Percentiles rank a stretch among this genome's conserved stretches.
Evolutionary conservation across 2,329 filamentous ascomycete genomes (phyloP).

Genomic region (Amphichorda felina): DNA sequence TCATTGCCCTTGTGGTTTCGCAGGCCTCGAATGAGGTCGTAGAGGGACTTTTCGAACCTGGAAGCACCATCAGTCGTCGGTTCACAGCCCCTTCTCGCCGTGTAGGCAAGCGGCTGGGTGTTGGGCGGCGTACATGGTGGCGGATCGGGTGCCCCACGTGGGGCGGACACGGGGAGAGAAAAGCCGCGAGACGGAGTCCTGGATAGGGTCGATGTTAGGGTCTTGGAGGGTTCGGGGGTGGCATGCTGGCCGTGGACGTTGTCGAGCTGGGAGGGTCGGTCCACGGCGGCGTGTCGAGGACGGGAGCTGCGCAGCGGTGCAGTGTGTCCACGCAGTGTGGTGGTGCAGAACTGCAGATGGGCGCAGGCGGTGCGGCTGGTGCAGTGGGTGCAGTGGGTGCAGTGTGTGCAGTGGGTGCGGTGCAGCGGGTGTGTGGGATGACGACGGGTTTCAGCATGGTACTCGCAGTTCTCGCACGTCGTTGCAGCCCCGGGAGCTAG

Average conservation of each 20-base stretch:
- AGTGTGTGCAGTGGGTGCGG: too few relatives aligned
- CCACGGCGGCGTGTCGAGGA: too few relatives aligned
- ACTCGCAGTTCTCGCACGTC: too few relatives aligned
- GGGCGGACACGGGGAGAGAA: constrained; percentile 2
- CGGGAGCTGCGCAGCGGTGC: too few relatives aligned
- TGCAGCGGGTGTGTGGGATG: too few relatives aligned
- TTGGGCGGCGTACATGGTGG: constrained; percentile 3
- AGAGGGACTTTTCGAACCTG: constrained; percentile 98
- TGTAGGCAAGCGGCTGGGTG: too few relatives aligned
- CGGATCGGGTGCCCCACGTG: constrained; percentile 4
- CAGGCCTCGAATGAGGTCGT: constrained; percentile 94
- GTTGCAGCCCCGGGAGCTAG: not conserved
- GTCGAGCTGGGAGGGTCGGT: not conserved
- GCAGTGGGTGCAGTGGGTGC: too few relatives aligned
- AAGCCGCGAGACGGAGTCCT: not conserved
- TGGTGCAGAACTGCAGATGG: too few relatives aligned
- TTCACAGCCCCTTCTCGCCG: too few relatives aligned
- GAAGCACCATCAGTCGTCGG: not conserved
- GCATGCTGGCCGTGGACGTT: constrained; percentile 1
- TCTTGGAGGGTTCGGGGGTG: not conserved
- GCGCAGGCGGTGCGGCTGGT: too few relatives aligned
- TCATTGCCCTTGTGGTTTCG: constrained; percentile 93
- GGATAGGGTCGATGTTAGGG: not conserved
- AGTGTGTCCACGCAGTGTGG: too few relatives aligned
- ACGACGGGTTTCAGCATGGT: too few relatives aligned